Conservation (phyloP, 2,329 filamentous ascomycete genomes). For the Aspergillus awamori region DNA sequence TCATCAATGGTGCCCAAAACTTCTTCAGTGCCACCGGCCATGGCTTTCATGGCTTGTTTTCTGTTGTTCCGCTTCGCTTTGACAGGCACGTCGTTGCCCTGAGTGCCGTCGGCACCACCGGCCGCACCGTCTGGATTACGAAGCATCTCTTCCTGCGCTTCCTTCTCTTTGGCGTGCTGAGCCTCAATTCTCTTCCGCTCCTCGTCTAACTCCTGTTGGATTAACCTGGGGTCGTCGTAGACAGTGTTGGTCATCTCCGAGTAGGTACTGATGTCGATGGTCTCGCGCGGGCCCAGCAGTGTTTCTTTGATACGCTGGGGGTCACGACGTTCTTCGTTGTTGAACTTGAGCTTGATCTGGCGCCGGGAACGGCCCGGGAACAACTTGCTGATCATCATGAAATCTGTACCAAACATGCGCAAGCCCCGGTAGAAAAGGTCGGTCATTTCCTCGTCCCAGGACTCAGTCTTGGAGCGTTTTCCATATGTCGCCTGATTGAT, state of each 20-base stretch:
- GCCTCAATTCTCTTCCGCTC: slow-evolving; percentile 51
- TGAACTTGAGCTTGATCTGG: slow-evolving; percentile 67
- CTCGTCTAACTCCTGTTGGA: slow-evolving; percentile 47
- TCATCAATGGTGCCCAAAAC: slow-evolving; percentile 45
- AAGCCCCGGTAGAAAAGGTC: slow-evolving; percentile 65
- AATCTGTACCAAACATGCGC: slow-evolving; percentile 66
- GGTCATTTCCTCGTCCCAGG: slow-evolving; percentile 62
- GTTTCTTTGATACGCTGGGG: slow-evolving; percentile 56
- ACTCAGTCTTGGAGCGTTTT: slow-evolving; percentile 55
- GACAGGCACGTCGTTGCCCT: slow-evolving; percentile 32
- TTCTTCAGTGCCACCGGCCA: slow-evolving; percentile 44
- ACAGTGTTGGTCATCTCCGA: slow-evolving; percentile 50
- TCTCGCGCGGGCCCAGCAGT: slow-evolving; percentile 50
- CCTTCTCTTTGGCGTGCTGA: slow-evolving; percentile 50
- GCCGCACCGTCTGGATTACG: slow-evolving; percentile 43
- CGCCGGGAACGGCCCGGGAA: slow-evolving; percentile 62
- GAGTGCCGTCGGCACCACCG: slow-evolving; percentile 26
- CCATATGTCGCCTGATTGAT: slow-evolving; percentile 52
- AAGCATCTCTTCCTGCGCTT: slow-evolving; percentile 47
- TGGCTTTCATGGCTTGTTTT: slow-evolving; percentile 30
- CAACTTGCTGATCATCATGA: slow-evolving; percentile 65
- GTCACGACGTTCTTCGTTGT: slow-evolving; percentile 61
- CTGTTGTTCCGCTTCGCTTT: slow-evolving; percentile 37
- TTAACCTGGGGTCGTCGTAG: slow-evolving; percentile 44
- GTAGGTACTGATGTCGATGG: slow-evolving; percentile 48